A percentile compares a stretch with the other conserved stretches of the same genome.
phyloP scores from a whole-genome alignment of 1,284 basidiomycete species.

The Tremellales sp. region DNA sequence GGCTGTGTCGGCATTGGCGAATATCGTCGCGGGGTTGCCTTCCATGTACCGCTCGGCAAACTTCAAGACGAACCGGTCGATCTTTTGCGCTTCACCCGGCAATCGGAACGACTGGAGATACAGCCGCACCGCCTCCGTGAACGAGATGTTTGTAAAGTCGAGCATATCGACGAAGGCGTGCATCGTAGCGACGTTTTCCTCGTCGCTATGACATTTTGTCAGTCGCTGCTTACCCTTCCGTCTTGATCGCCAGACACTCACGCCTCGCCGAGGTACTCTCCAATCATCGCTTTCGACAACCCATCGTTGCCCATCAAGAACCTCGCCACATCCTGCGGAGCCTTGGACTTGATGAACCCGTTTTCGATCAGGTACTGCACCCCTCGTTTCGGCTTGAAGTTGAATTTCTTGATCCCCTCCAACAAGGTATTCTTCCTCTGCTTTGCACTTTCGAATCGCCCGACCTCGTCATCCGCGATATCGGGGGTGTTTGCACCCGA shows the following conservation, averaged over 20 bases:
- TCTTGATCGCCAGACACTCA: slow-evolving; percentile 48
- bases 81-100: slow-evolving; percentile 94
- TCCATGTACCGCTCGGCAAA: slow-evolving; percentile 93
- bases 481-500: slow-evolving; percentile 65
- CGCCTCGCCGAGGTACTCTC: slow-evolving; percentile 97
- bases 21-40: slow-evolving; percentile 72
- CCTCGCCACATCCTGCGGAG: slow-evolving; percentile 75
- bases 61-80: slow-evolving; percentile 98
- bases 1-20: slow-evolving; percentile 77
- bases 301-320: slow-evolving; percentile 91
- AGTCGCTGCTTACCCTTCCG: slow-evolving; percentile 8
- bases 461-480: slow-evolving; percentile 73
- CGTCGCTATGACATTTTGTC: slow-evolving; percentile 57
- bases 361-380: slow-evolving; percentile 83
- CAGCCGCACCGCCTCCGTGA: slow-evolving; percentile 79
- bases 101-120: slow-evolving; percentile 92
- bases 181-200: slow-evolving; percentile 84
- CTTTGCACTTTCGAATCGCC: slow-evolving; percentile 91
- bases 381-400: slow-evolving; percentile 96
- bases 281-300: slow-evolving; percentile 91
- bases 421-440: slow-evolving; percentile 92
- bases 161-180: slow-evolving; percentile 91
- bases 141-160: slow-evolving; percentile 73
- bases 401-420: slow-evolving; percentile 97
- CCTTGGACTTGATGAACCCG: slow-evolving; percentile 76